Conservation (phyloP, 208 protist genomes). For the Trypanosoma avium region DNA sequence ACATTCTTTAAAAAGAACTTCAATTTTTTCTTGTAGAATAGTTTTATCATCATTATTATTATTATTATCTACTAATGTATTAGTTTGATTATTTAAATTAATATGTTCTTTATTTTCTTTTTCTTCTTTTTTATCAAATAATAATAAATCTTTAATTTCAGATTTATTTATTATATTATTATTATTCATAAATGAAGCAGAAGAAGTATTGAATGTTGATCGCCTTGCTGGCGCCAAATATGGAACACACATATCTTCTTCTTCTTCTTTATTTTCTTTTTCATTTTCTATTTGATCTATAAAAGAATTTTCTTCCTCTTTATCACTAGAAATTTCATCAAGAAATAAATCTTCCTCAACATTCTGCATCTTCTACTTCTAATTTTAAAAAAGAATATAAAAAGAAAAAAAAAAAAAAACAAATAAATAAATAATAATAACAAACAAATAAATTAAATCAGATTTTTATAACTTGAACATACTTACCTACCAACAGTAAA, state of each 20-base stretch:
- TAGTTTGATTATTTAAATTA: too few relatives aligned
- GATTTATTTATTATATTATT: not conserved
- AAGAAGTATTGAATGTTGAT: conserved; percentile 16
- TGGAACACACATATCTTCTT: conserved; percentile 24
- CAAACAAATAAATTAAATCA: not conserved
- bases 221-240: conserved; percentile 41
- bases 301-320: not conserved
- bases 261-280: conserved; percentile 10
- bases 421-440: not conserved
- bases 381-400: not conserved
- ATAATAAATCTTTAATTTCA: too few relatives aligned
- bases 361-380: conserved; percentile 1
- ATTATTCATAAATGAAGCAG: conserved; percentile 6
- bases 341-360: conserved; percentile 9
- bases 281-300: conserved; percentile 8
- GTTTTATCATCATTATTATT: conserved; percentile 36
- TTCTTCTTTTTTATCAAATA: too few relatives aligned
- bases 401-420: not conserved
- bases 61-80: too few relatives aligned
- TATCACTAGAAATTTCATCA: conserved; percentile 19
- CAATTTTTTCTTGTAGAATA: conserved; percentile 33
- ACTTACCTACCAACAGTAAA: too few relatives aligned
- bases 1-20: conserved; percentile 30
- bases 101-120: too few relatives aligned
- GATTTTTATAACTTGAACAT: too few relatives aligned